phyloP scores from a whole-genome alignment of 2,329 filamentous ascomycete genomes.

The Thelonectria olida region DNA sequence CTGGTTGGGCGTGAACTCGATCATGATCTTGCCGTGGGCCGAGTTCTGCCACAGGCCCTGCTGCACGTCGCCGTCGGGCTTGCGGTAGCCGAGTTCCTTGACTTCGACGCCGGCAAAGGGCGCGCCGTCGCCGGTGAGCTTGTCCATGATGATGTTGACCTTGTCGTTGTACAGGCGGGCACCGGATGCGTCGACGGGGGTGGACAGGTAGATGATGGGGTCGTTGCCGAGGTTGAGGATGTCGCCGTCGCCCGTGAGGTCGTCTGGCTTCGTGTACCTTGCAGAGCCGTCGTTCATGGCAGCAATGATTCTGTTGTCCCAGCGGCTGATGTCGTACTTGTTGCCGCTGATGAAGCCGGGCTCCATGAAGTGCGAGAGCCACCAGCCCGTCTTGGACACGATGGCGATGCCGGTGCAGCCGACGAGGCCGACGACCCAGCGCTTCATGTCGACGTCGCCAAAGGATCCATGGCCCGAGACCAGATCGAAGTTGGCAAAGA shows the following conservation, averaged over 20 bases:
- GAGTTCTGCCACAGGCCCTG: neutral
- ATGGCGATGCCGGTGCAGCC: neutral
- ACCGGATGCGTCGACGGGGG: neutral
- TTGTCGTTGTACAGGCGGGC: neutral
- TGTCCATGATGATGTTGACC: constrained; percentile 1
- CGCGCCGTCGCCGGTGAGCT: constrained; percentile 1
- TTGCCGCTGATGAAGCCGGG: neutral
- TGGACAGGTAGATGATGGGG: neutral
- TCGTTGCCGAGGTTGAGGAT: neutral
- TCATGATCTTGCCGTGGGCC: constrained; percentile 5
- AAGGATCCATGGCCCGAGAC: neutral
- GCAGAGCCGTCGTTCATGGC: neutral
- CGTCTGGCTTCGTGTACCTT: neutral
- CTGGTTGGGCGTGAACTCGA: neutral
- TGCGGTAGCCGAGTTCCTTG: neutral
- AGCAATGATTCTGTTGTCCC: neutral
- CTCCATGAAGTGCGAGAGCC: neutral
- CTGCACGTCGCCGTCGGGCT: constrained; percentile 2
- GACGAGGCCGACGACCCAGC: neutral
- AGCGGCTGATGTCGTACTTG: neutral
- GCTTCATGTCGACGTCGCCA: neutral
- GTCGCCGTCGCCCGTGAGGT: constrained; percentile 3
- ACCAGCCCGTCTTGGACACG: neutral
- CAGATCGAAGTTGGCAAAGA: neutral
- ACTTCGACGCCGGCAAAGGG: constrained; percentile 10